Conservation (phyloP, 345 rosid species). For the Linum lewisii region DNA sequence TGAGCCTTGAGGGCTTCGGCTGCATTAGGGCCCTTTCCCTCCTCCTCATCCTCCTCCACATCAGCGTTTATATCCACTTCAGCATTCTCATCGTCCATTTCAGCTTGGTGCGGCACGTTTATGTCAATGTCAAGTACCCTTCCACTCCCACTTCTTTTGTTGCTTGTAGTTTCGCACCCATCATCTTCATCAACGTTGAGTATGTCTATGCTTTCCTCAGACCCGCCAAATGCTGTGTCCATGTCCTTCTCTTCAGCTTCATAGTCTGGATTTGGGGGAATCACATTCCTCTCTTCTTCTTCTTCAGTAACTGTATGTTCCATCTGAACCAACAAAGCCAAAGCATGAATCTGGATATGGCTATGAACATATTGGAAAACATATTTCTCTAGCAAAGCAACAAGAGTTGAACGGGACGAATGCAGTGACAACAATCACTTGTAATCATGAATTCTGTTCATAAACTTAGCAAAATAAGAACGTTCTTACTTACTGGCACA, state of each 20-base stretch:
- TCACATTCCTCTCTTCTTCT: slow-evolving; percentile 20
- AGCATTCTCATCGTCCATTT: slow-evolving; percentile 32
- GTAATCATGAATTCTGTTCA: neutral
- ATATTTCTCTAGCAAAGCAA: too few relatives aligned
- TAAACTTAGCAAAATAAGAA: neutral
- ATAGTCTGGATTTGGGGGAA: slow-evolving; percentile 15
- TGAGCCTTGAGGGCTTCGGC: slow-evolving; percentile 25
- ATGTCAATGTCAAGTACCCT: slow-evolving; percentile 44
- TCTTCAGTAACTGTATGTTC: slow-evolving; percentile 22
- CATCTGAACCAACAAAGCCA: neutral
- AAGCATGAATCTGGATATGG: neutral
- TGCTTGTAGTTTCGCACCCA: slow-evolving; percentile 11
- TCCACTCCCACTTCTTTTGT: slow-evolving; percentile 18
- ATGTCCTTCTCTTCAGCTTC: slow-evolving; percentile 14
- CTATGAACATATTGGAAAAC: too few relatives aligned
- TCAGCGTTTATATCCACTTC: slow-evolving; percentile 30
- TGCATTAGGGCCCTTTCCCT: slow-evolving; percentile 16
- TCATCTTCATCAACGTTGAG: slow-evolving; percentile 21
- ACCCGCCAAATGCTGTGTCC: neutral
- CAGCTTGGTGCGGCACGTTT: slow-evolving; percentile 22
- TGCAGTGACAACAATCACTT: too few relatives aligned
- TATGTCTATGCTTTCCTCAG: slow-evolving; percentile 39
- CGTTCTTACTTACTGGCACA: slow-evolving; percentile 22
- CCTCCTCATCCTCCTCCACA: slow-evolving; percentile 12
- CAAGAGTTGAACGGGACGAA: too few relatives aligned